Evolutionary conservation across 2,329 filamentous ascomycete species (phyloP).

Genomic region (Diplodia seriata): DNA sequence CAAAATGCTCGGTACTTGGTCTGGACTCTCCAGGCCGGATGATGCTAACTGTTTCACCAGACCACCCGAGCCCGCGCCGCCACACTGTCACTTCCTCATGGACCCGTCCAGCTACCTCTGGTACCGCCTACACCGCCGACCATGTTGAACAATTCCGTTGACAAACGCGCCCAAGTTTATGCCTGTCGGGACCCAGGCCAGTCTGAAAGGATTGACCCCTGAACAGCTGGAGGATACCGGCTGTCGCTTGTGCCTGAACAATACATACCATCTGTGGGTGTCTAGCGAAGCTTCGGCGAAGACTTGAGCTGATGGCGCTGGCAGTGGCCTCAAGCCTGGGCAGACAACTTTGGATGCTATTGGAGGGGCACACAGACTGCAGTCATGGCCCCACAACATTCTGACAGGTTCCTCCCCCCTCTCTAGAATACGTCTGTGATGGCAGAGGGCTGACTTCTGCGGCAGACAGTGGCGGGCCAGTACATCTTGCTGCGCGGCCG

Average conservation of each 20-base stretch:
- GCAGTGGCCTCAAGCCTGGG: slow-evolving; percentile 83
- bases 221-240: slow-evolving; percentile 89
- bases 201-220: slow-evolving; percentile 90
- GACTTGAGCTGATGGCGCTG: not conserved
- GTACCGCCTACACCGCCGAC: slow-evolving; percentile 68
- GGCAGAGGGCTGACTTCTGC: slow-evolving; percentile 38
- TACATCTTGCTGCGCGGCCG: slow-evolving; percentile 36
- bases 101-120: slow-evolving; percentile 66
- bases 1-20: slow-evolving; percentile 46
- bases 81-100: slow-evolving; percentile 86
- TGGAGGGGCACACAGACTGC: slow-evolving; percentile 91
- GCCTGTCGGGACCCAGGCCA: slow-evolving; percentile 97
- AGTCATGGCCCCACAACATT: slow-evolving; percentile 95
- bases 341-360: slow-evolving; percentile 86
- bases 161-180: slow-evolving; percentile 70
- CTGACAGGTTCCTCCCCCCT: slow-evolving; percentile 66
- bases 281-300: not conserved
- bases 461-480: slow-evolving; percentile 56
- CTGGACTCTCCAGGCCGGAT: not conserved
- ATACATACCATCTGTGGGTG: slow-evolving; percentile 86
- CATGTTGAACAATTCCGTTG: not conserved
- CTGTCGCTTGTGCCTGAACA: slow-evolving; percentile 92
- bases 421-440: not conserved
- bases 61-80: slow-evolving; percentile 94
- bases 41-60: slow-evolving; percentile 56